Conservation (phyloP, 2,329 filamentous ascomycete genomes). For the Diaporthe humulicola region DNA sequence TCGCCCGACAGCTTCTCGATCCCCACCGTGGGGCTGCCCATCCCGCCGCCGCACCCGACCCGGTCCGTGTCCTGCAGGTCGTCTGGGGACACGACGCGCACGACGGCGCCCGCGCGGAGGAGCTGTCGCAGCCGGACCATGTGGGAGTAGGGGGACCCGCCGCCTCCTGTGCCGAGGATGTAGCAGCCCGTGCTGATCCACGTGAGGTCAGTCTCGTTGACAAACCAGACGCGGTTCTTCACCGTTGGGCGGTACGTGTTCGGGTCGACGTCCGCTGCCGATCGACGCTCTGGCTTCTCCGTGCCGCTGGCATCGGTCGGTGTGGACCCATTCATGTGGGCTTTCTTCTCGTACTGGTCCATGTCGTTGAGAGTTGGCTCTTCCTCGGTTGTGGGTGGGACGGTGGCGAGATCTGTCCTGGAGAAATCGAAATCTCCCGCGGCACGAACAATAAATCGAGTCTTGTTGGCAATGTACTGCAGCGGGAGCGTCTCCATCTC, state of each 20-base stretch:
- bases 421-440: conserved; percentile 69
- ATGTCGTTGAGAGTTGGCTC: conserved; percentile 38
- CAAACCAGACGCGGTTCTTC: conserved; percentile 65
- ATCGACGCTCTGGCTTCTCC: conserved; percentile 23
- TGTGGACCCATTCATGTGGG: conserved; percentile 26
- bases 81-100: conserved; percentile 64
- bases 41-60: conserved; percentile 69
- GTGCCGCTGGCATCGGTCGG: conserved; percentile 28
- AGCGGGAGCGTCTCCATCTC: conserved; percentile 69
- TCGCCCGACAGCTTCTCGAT: conserved; percentile 72
- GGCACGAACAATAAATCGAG: conserved; percentile 69
- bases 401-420: conserved; percentile 46
- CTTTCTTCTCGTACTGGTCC: conserved; percentile 46
- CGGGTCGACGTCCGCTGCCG: conserved; percentile 49
- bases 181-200: conserved; percentile 72
- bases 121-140: conserved; percentile 65
- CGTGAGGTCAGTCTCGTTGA: conserved; percentile 69
- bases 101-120: conserved; percentile 62
- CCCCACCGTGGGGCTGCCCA: conserved; percentile 71
- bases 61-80: conserved; percentile 64
- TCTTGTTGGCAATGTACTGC: conserved; percentile 67
- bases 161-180: conserved; percentile 72
- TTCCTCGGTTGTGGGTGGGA: conserved; percentile 4
- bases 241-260: conserved; percentile 63
- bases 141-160: conserved; percentile 66